Conservation (phyloP, 768 basidiomycete genomes). For the Hygrocybe coccinea region DNA sequence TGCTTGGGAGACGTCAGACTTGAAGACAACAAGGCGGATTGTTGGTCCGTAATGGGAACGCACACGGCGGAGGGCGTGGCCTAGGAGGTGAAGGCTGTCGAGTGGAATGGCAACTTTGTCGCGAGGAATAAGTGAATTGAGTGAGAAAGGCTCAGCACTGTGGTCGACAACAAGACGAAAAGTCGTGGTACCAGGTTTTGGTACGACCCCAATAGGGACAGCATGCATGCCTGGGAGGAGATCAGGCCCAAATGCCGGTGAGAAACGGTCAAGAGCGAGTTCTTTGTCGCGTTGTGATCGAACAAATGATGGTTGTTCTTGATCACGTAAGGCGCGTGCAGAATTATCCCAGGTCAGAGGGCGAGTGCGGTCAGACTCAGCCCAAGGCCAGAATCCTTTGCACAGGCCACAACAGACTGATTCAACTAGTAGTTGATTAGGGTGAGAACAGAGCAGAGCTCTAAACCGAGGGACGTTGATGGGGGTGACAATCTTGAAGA, state of each 20-base stretch:
- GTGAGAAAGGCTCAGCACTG: constrained; percentile 27
- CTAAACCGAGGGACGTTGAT: too few relatives aligned
- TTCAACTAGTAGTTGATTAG: too few relatives aligned
- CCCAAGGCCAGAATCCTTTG: constrained; percentile 46
- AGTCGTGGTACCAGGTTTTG: constrained; percentile 30
- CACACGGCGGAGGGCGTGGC: constrained; percentile 16
- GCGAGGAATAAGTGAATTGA: too few relatives aligned
- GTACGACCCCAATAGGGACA: constrained; percentile 36
- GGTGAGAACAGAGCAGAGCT: too few relatives aligned
- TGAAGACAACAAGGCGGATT: constrained; percentile 27
- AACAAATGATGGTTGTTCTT: constrained; percentile 25
- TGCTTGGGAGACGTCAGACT: constrained; percentile 36
- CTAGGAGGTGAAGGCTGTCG: constrained; percentile 33
- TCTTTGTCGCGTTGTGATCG: constrained; percentile 25
- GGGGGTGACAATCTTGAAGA: too few relatives aligned
- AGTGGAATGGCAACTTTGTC: constrained; percentile 24
- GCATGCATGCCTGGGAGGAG: constrained; percentile 42
- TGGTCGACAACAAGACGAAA: constrained; percentile 39
- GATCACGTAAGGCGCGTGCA: constrained; percentile 13
- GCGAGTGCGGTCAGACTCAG: constrained; percentile 18
- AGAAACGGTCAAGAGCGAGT: constrained; percentile 22
- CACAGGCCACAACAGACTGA: constrained; percentile 18
- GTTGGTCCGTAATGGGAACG: neutral
- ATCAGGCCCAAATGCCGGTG: constrained; percentile 28
- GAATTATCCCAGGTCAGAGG: constrained; percentile 25